Evolutionary conservation across 208 protist genomes (phyloP).

Genomic region (Novymonas esmeraldas): DNA sequence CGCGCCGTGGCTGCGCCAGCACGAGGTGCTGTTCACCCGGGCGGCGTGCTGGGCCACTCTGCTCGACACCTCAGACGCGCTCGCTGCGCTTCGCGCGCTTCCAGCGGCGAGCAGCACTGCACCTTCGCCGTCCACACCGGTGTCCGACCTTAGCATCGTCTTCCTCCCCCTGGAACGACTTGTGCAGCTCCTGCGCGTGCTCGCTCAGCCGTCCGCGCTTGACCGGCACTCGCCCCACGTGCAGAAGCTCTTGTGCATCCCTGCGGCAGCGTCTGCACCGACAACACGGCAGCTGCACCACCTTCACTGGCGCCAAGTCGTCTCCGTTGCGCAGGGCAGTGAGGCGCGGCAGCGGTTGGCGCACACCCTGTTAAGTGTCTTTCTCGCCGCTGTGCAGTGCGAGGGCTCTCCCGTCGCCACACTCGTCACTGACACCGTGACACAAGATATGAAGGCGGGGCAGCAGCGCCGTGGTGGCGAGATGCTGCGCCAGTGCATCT

Average conservation of each 20-base stretch:
- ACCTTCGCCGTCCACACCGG: too few species aligned
- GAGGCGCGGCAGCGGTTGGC: slow-evolving; percentile 39
- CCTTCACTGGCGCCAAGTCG: slow-evolving; percentile 31
- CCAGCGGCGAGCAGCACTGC: too few species aligned
- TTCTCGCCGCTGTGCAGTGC: slow-evolving; percentile 11
- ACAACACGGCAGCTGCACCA: not conserved
- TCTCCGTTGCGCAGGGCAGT: slow-evolving; percentile 40
- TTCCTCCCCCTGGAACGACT: not conserved
- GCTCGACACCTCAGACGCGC: slow-evolving; percentile 1
- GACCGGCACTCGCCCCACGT: slow-evolving; percentile 46
- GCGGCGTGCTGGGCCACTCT: slow-evolving; percentile 4
- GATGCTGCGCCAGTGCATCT: slow-evolving; percentile 1
- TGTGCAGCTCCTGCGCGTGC: slow-evolving; percentile 43
- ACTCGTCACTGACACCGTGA: not conserved
- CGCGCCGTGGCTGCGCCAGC: slow-evolving; percentile 6
- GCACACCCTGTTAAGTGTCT: slow-evolving; percentile 55
- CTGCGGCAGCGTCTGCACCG: not conserved
- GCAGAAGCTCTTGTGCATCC: slow-evolving; percentile 31
- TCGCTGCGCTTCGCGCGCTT: not conserved
- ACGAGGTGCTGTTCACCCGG: not conserved
- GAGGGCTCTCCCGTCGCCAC: slow-evolving; percentile 23
- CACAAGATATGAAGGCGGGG: too few species aligned
- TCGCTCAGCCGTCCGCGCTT: slow-evolving; percentile 53
- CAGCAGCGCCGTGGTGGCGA: too few species aligned
- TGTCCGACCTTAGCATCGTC: not conserved